Conservation (phyloP, 164 flowering plant genomes). For the Nymphaea thermarum region DNA sequence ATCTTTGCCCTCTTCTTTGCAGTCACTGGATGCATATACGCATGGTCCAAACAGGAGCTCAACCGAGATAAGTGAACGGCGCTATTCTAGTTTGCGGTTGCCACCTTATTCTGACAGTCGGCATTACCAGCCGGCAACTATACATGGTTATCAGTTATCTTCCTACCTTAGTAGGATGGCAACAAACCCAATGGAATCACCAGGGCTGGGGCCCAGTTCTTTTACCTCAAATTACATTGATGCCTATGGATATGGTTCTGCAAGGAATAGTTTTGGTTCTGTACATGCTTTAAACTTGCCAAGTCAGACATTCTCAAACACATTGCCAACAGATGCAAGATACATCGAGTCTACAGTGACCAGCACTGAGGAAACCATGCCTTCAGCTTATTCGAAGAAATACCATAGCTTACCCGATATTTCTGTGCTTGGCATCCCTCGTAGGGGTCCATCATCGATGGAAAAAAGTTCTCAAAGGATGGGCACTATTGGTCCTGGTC, state of each 20-base stretch:
- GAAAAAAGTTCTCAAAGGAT: conserved; percentile 36
- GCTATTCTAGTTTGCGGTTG: conserved; percentile 68
- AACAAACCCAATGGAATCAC: conserved; percentile 35
- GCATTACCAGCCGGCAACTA: conserved; percentile 81
- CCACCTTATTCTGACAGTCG: conserved; percentile 45
- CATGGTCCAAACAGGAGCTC: conserved; percentile 28
- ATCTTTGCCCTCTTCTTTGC: conserved; percentile 34
- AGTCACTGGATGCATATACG: conserved; percentile 39
- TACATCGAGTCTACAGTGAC: background rate
- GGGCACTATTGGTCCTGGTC: conserved; percentile 31
- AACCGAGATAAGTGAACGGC: conserved; percentile 46
- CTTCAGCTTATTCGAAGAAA: conserved; percentile 46
- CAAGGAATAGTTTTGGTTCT: conserved; percentile 37
- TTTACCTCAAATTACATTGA: conserved; percentile 37
- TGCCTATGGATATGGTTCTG: conserved; percentile 24
- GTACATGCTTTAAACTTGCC: conserved; percentile 34
- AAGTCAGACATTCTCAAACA: conserved; percentile 30
- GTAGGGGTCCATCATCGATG: conserved; percentile 17
- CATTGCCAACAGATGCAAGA: conserved; percentile 33
- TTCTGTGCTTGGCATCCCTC: conserved; percentile 51
- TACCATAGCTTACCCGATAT: conserved; percentile 88
- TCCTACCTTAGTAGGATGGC: conserved; percentile 43
- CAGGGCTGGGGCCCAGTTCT: conserved; percentile 26
- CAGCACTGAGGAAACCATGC: background rate
- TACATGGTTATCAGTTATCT: conserved; percentile 77